Evolutionary conservation across 106 monocot genomes (phyloP).

Genomic region (Dendrobium nobile): DNA sequence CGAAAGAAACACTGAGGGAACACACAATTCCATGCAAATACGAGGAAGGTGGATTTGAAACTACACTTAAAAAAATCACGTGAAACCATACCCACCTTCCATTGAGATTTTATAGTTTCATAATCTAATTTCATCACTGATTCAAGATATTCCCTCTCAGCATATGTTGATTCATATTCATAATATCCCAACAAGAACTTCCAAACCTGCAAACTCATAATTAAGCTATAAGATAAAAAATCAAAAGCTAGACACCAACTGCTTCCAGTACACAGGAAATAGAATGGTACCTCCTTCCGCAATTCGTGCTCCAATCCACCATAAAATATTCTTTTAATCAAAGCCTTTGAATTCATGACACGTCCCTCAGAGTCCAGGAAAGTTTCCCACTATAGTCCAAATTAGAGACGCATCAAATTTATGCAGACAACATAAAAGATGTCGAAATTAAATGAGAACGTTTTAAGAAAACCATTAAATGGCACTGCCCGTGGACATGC

Average conservation of each 20-base stretch:
- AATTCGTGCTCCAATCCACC: slow-evolving; percentile 82
- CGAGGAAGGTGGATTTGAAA: neutral
- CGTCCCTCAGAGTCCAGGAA: slow-evolving; percentile 85
- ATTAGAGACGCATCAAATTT: neutral
- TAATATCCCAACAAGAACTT: slow-evolving; percentile 83
- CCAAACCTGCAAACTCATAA: slow-evolving; percentile 45
- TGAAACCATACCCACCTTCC: slow-evolving; percentile 47
- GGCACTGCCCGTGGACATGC: neutral
- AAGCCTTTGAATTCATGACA: slow-evolving; percentile 65
- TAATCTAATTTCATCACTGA: slow-evolving; percentile 66
- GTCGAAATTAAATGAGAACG: neutral
- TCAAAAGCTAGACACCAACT: neutral
- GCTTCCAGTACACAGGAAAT: neutral
- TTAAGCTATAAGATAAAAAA: neutral
- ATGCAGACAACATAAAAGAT: neutral
- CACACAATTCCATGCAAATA: slow-evolving; percentile 1
- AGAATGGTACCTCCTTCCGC: slow-evolving; percentile 62
- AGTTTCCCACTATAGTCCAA: slow-evolving; percentile 48
- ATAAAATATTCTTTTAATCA: slow-evolving; percentile 86
- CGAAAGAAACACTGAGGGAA: neutral
- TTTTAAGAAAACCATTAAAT: neutral
- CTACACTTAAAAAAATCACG: neutral
- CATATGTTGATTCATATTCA: slow-evolving; percentile 88
- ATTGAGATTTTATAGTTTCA: slow-evolving; percentile 80
- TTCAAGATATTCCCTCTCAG: slow-evolving; percentile 80